phyloP scores from a whole-genome alignment of 257 asterid species.

The Osmanthus fragrans region DNA sequence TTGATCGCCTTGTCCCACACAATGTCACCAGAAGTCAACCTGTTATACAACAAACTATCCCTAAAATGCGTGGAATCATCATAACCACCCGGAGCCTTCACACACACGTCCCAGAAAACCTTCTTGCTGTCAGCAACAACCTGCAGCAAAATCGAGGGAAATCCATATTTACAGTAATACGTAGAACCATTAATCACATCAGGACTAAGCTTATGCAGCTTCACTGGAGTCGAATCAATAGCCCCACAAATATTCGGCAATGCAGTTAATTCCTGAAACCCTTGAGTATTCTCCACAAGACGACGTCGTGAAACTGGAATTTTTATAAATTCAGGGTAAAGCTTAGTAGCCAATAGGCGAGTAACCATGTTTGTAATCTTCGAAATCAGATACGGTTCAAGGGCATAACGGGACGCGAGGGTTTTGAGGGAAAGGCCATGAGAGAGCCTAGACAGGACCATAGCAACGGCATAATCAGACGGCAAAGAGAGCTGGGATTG shows the following conservation, averaged over 20 bases:
- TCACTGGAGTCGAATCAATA: slow-evolving; percentile 73
- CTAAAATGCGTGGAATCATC: slow-evolving; percentile 91
- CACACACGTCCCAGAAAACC: slow-evolving; percentile 97
- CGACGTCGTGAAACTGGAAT: slow-evolving; percentile 82
- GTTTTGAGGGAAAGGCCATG: slow-evolving; percentile 81
- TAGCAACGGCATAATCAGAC: slow-evolving; percentile 97
- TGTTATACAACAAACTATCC: slow-evolving; percentile 78
- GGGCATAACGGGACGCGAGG: slow-evolving; percentile 82
- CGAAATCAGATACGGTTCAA: slow-evolving; percentile 91
- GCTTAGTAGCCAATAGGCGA: slow-evolving; percentile 89
- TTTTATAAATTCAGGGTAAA: slow-evolving; percentile 86
- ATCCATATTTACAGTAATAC: slow-evolving; percentile 66
- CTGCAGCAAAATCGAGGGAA: slow-evolving; percentile 77
- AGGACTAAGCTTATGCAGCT: slow-evolving; percentile 57
- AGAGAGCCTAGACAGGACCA: slow-evolving; percentile 87
- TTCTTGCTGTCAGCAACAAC: slow-evolving; percentile 93
- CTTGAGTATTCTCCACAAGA: slow-evolving; percentile 75
- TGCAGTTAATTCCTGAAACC: slow-evolving; percentile 74
- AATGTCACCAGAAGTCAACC: slow-evolving; percentile 76
- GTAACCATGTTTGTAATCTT: slow-evolving; percentile 97
- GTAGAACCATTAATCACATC: slow-evolving; percentile 54
- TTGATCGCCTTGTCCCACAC: slow-evolving; percentile 81
- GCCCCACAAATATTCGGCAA: slow-evolving; percentile 93
- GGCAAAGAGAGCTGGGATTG: slow-evolving; percentile 96
- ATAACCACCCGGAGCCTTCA: slow-evolving; percentile 89